Evolutionary conservation across 1,139 yeast species (phyloP).

Genomic region (Saccharomyces hybrid): DNA sequence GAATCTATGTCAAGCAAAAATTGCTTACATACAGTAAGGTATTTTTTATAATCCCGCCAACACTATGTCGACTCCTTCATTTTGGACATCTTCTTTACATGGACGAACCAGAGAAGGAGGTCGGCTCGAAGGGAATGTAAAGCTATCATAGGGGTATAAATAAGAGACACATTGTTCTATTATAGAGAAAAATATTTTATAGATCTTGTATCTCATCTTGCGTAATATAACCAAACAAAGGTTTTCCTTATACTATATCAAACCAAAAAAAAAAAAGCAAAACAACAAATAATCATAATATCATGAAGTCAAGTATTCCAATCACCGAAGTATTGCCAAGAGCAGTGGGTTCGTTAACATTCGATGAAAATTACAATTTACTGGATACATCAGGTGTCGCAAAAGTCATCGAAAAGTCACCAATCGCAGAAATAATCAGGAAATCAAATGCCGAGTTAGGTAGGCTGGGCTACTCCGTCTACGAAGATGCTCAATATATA

Average conservation of each 20-base stretch:
- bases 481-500: slow-evolving; percentile 19
- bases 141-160: background rate
- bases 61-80: background rate
- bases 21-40: background rate
- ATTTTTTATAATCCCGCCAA: background rate
- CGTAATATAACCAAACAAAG: background rate
- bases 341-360: slow-evolving; percentile 27
- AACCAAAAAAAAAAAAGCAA: background rate
- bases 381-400: slow-evolving; percentile 29
- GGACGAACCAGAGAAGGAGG: background rate
- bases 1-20: background rate
- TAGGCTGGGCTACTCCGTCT: slow-evolving; percentile 23
- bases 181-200: background rate
- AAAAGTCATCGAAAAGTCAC: slow-evolving; percentile 15
- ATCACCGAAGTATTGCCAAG: slow-evolving; percentile 13
- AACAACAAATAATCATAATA: background rate
- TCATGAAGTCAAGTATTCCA: background rate
- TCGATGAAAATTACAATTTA: slow-evolving; percentile 28
- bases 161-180: background rate
- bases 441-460: slow-evolving; percentile 21
- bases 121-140: background rate
- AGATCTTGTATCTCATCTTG: background rate
- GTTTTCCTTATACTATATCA: background rate
- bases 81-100: background rate
- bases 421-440: slow-evolving; percentile 20